Percentiles rank a stretch among this genome's conserved stretches.
phyloP scores from a whole-genome alignment of 2,329 filamentous ascomycete genomes.

The Metarhizium rileyi region DNA sequence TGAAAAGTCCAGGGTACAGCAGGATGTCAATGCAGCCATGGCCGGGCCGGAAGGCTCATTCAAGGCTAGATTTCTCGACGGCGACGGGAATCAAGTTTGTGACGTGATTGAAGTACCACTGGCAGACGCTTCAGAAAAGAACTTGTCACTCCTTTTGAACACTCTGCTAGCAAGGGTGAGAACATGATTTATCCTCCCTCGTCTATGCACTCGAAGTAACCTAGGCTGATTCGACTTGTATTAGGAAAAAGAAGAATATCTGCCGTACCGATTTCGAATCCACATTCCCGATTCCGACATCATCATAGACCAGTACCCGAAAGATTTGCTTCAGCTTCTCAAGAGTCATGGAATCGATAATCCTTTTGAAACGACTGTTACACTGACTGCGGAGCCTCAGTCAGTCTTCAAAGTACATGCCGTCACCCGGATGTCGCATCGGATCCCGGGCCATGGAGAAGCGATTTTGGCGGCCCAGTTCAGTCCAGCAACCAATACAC shows the following conservation, averaged over 20 bases:
- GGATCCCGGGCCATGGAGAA: conserved; percentile 84
- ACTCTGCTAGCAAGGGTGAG: conserved; percentile 66
- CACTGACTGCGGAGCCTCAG: conserved; percentile 63
- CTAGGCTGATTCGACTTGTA: neutral
- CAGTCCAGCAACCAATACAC: conserved; percentile 65
- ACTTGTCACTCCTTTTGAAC: conserved; percentile 79
- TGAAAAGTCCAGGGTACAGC: conserved; percentile 62
- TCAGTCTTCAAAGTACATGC: conserved; percentile 90
- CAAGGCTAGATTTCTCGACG: conserved; percentile 80
- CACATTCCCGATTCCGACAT: conserved; percentile 44
- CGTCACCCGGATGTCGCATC: conserved; percentile 80
- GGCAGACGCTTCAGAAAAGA: conserved; percentile 78
- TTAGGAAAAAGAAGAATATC: conserved; percentile 46
- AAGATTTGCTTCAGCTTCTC: conserved; percentile 44
- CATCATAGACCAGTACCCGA: conserved; percentile 46
- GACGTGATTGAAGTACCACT: conserved; percentile 66
- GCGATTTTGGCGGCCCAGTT: conserved; percentile 82
- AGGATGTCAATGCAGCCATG: conserved; percentile 61
- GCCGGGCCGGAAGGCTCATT: conserved; percentile 65
- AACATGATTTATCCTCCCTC: neutral
- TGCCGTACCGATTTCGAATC: conserved; percentile 53
- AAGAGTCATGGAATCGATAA: conserved; percentile 46
- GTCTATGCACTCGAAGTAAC: neutral
- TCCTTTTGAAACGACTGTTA: conserved; percentile 45
- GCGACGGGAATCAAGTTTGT: conserved; percentile 61